A percentile compares a stretch with the other conserved stretches of the same genome.
Evolutionary conservation across 768 basidiomycete genomes (phyloP).

Genomic region (Astraeus odoratus): DNA sequence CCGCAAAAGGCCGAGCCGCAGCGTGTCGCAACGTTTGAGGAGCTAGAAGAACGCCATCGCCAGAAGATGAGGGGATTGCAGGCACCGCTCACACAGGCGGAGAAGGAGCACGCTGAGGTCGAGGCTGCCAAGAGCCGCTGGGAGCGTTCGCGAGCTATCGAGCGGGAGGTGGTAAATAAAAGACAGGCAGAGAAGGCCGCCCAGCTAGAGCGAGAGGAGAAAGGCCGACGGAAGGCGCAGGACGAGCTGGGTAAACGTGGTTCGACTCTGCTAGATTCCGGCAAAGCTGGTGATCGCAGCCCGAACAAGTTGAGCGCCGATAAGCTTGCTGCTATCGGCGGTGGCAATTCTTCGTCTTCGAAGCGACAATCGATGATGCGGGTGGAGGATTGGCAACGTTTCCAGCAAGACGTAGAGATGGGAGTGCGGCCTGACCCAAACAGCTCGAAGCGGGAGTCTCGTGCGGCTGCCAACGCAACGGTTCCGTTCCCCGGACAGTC

Average conservation of each 20-base stretch:
- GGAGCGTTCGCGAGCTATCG: slow-evolving; percentile 69
- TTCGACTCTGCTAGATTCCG: slow-evolving; percentile 22
- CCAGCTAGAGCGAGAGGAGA: slow-evolving; percentile 43
- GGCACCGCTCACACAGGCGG: slow-evolving; percentile 73
- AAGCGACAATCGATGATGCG: slow-evolving; percentile 69
- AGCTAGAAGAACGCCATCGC: slow-evolving; percentile 78
- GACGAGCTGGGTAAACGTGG: slow-evolving; percentile 34
- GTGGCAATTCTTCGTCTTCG: slow-evolving; percentile 35
- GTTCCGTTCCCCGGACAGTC: slow-evolving; percentile 29
- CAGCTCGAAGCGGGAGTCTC: slow-evolving; percentile 20
- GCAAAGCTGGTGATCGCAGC: slow-evolving; percentile 32
- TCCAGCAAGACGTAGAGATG: slow-evolving; percentile 47
- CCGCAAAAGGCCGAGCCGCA: slow-evolving; percentile 44
- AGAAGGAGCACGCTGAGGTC: slow-evolving; percentile 70
- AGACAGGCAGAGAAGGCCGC: slow-evolving; percentile 66
- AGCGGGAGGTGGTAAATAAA: slow-evolving; percentile 67
- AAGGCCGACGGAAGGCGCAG: slow-evolving; percentile 37
- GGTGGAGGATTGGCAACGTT: slow-evolving; percentile 80
- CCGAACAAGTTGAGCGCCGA: slow-evolving; percentile 47
- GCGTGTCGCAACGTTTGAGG: slow-evolving; percentile 77
- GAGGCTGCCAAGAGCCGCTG: slow-evolving; percentile 73
- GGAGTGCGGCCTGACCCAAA: slow-evolving; percentile 22
- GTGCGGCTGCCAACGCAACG: slow-evolving; percentile 13
- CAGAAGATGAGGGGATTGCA: slow-evolving; percentile 80
- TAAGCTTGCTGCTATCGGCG: slow-evolving; percentile 40